Base-by-base conservation (phyloP, 345 rosid genomes). In the Salix viminalis region DNA sequence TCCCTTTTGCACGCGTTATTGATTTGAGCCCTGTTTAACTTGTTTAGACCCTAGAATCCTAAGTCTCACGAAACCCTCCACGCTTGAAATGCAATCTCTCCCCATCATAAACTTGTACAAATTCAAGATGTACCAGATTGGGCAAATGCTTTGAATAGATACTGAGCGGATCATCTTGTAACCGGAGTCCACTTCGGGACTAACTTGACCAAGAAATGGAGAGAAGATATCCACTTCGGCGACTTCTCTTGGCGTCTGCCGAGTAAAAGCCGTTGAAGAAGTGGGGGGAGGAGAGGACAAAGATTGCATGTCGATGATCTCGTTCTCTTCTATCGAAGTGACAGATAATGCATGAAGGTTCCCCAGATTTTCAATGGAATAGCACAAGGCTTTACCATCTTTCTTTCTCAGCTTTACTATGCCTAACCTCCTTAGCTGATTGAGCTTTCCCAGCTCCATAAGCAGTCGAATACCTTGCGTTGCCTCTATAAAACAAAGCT, bases 191-290 rank as follows among this genome's bases (percentile, higher is more conserved):
- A 79, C 58, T 58, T 65, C 9, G 81, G 56, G 4, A 18, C 69
- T 15, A 84, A 23, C 69, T 72, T 78, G 28, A 41, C 73, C 78
- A 84, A 62, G 24, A 41, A 48, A 44, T 78, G 56, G 4, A 84
- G 80, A 19, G 79, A 67, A 28, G 77, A 64, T 41, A 81, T 75
- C 84, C 84, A 84, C 3, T 76, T 41, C 15, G 86, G 86, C 44
- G 81, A 7, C 50, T 50, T 76, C 73, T 75, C 79, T 13, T 76
- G 19, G 37, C 74, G 26, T 9, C 86, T 81, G n/a, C n/a, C n/a
- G n/a, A n/a, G n/a, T n/a, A n/a, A 77, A 3, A 83, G 23, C 34
- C 83, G 67, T 46, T 77, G 83, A 65, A 79, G 80, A 67, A 70
- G 74, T 21, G 26, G 73, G 4, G 4, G 86, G 86, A 41, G 86